These are phyloP conservation scores for Selaginella moellendorffii DNA, from an alignment of 75 land plant species.

Conservation along the genomic window DNA sequence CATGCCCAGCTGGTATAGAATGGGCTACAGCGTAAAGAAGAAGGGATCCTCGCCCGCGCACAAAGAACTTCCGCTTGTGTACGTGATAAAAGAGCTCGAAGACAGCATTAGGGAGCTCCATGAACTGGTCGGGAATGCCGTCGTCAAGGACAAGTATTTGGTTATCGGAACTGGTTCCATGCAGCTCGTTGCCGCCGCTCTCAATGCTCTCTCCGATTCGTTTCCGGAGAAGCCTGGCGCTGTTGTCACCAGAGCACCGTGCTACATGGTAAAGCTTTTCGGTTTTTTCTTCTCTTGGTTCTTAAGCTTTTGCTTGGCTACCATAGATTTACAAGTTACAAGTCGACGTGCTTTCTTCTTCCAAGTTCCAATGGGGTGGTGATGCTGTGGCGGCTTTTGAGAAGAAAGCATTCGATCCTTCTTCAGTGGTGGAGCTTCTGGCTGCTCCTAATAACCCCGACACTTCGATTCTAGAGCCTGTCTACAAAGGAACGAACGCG, in stretches of 20 bases:
- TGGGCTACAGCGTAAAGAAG: too few species aligned
- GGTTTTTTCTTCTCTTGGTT: too few species aligned
- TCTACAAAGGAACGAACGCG: constrained; percentile 15
- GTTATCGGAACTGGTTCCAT: constrained; percentile 51
- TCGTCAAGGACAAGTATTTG: constrained; percentile 29
- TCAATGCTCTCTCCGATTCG: constrained; percentile 22
- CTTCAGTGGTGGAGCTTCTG: constrained; percentile 44
- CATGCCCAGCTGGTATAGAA: too few species aligned
- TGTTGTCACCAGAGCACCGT: constrained; percentile 42
- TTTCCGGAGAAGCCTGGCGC: background rate
- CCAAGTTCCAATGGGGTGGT: constrained; percentile 33
- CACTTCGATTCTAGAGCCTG: constrained; percentile 21
- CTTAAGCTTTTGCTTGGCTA: too few species aligned
- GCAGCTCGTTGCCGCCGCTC: too few species aligned
- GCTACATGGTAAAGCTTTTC: constrained; percentile 33
- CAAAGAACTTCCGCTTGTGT: too few species aligned
- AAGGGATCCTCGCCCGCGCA: too few species aligned
- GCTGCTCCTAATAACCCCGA: constrained; percentile 80
- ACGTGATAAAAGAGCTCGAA: too few species aligned
- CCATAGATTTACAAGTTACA: too few species aligned
- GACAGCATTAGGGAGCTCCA: constrained; percentile 35
- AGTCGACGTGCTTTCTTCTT: too few species aligned
- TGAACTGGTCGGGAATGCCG: constrained; percentile 41
- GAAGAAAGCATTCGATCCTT: background rate
- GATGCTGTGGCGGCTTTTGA: constrained; percentile 18